Evolutionary conservation across 495 filamentous ascomycete species (phyloP).

Genomic region (Patellaria atrata): DNA sequence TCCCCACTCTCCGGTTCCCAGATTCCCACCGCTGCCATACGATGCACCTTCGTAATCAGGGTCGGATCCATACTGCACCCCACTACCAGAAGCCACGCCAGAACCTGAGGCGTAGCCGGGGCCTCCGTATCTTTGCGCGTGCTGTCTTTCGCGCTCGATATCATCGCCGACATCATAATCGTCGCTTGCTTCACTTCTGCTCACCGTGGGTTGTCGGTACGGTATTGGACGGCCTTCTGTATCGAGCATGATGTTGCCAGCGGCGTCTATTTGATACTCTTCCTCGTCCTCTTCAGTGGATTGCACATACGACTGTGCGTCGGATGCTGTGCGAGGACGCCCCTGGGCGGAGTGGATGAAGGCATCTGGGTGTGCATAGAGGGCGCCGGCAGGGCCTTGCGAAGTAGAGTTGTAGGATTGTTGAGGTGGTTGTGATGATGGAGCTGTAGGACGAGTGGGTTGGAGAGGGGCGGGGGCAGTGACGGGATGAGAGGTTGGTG

Average conservation of each 20-base stretch:
- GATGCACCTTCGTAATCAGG: constrained; percentile 12
- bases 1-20: constrained; percentile 60
- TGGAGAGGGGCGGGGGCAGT: constrained; percentile 13
- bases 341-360: constrained; percentile 23
- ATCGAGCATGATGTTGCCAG: constrained; percentile 36
- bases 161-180: constrained; percentile 39
- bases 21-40: constrained; percentile 50
- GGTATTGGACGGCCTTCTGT: constrained; percentile 30
- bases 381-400: constrained; percentile 24
- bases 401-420: constrained; percentile 17
- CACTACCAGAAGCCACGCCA: constrained; percentile 19
- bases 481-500: constrained; percentile 11
- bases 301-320: constrained; percentile 39
- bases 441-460: constrained; percentile 4
- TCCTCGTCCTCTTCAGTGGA: constrained; percentile 40
- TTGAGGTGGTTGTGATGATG: constrained; percentile 5
- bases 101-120: constrained; percentile 12
- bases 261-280: constrained; percentile 37
- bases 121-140: constrained; percentile 32
- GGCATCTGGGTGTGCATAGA: constrained; percentile 34
- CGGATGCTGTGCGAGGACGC: constrained; percentile 25
- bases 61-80: constrained; percentile 20
- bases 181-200: constrained; percentile 25
- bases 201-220: constrained; percentile 25
- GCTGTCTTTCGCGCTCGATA: constrained; percentile 34